Evolutionary conservation across 2,329 filamentous ascomycete species (phyloP), one percentile per base, ranked within the genome.

Genomic region (Clarireedia paspali): DNA sequence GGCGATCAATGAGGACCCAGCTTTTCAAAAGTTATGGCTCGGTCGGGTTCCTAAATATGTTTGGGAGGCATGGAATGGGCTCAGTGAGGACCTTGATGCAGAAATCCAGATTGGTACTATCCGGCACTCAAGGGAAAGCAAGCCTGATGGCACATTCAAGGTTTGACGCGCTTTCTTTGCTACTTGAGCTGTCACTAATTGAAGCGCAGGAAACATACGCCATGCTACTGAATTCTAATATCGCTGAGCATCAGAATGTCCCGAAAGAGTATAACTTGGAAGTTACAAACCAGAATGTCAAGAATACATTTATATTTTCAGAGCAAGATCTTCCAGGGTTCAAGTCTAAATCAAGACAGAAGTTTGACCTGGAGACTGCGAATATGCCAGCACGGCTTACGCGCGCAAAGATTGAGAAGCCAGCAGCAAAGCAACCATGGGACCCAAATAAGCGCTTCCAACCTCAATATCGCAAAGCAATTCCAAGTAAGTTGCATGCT

Each of bases 251-350:
- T 68, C 80, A 86, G 63, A 74, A 79, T 5, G 77, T 96, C n/a
- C 91, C 91, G 10, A 89, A 89, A 67, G 90, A 95, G 67, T 99
- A 96, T 72, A 82, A 89, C 62, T 75, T 97, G 57, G 84, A 90
- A 47, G 78, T 90, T 47, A 84, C 81, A 24, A 80, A 83, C 42
- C 70, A 75, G 44, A 73, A 81, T n/a, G 83, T 92, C 36, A 83
- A 82, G 66, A 96, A 96, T 71, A 94, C 91, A 20, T 95, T 88
- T 69, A 77, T 97, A 56, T 99, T 99, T 68, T 91, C 88, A 42
- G 94, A 99, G 72, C 91, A 95, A 70, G 90, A 97, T 67, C 79
- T 96, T 23, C 88, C 91, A 0, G 89, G 89, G 39, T 91, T 84
- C 73, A 81, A 81, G 63, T 75, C 75, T 17, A 80, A 78, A 69